A percentile compares a stretch with the other conserved stretches of the same genome.
These are phyloP conservation scores for Tuber umbilicatum DNA, from an alignment of 495 filamentous ascomycete species.

Conservation along the genomic window DNA sequence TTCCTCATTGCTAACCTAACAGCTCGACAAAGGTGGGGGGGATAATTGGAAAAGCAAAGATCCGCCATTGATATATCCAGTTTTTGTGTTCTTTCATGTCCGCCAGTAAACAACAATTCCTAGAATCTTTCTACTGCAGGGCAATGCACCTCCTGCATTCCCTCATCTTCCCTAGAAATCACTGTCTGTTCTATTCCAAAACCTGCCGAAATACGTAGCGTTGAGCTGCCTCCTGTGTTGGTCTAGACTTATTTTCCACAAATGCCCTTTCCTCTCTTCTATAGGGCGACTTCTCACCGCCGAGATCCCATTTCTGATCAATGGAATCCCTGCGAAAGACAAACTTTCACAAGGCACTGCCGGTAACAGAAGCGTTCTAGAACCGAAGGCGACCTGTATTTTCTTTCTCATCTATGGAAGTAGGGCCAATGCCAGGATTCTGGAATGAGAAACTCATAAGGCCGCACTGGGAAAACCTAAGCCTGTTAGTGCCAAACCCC, in stretches of 20 bases:
- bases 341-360: not conserved
- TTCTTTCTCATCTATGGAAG: not conserved
- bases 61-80: slow-evolving; percentile 8
- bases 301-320: slow-evolving; percentile 2
- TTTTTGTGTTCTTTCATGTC: slow-evolving; percentile 4
- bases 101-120: slow-evolving; percentile 9
- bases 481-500: not conserved
- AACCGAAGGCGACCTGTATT: slow-evolving; percentile 9
- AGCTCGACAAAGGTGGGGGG: not conserved
- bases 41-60: slow-evolving; percentile 6
- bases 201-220: slow-evolving; percentile 4
- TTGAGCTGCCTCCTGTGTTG: not conserved
- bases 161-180: slow-evolving; percentile 11
- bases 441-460: slow-evolving; percentile 12
- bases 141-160: slow-evolving; percentile 1
- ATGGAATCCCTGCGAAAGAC: slow-evolving; percentile 3
- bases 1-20: not conserved
- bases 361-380: not conserved
- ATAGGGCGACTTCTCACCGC: not conserved
- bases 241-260: not conserved
- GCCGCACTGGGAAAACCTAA: slow-evolving; percentile 12
- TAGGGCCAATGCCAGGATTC: slow-evolving; percentile 3
- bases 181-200: not conserved
- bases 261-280: not conserved
- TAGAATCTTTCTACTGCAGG: not conserved